phyloP scores from a whole-genome alignment of 164 flowering plant genomes.

The Liquidambar formosana region DNA sequence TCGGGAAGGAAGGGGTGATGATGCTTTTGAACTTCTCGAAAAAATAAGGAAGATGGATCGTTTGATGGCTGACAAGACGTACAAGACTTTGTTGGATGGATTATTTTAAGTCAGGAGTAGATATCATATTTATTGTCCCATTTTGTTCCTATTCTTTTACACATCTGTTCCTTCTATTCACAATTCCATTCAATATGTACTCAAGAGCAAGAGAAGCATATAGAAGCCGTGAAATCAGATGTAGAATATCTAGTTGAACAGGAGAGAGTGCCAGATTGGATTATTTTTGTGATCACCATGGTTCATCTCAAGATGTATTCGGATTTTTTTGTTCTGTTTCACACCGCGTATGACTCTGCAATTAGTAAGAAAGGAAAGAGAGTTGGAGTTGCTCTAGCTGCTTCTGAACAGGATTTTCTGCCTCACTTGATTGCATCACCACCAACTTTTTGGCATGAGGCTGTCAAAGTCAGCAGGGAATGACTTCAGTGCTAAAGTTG shows the following conservation, averaged over 20 bases:
- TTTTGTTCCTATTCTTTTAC: not conserved
- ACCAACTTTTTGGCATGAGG: no score
- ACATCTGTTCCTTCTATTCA: not conserved
- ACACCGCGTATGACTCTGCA: no score
- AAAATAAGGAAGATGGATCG: slow-evolving; percentile 57
- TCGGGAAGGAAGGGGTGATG: slow-evolving; percentile 61
- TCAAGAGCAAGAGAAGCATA: not conserved
- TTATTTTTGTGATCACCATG: not conserved
- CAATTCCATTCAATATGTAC: not conserved
- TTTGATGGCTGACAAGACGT: slow-evolving; percentile 48
- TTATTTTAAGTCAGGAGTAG: slow-evolving; percentile 30
- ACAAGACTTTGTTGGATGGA: slow-evolving; percentile 40
- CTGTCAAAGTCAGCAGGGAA: no score
- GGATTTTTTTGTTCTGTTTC: no score
- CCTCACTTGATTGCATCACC: no score
- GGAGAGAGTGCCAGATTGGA: not conserved
- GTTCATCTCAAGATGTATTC: no score
- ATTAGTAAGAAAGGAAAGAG: no score
- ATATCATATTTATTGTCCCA: not conserved
- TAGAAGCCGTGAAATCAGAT: not conserved
- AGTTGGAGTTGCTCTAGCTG: no score
- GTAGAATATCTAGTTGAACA: not conserved
- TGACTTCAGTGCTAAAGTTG: no score
- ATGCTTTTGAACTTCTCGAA: slow-evolving; percentile 69
- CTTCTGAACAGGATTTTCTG: no score